phyloP scores from a whole-genome alignment of 228 moss, liverwort and hornwort species.

The Sphagnum fallax region DNA sequence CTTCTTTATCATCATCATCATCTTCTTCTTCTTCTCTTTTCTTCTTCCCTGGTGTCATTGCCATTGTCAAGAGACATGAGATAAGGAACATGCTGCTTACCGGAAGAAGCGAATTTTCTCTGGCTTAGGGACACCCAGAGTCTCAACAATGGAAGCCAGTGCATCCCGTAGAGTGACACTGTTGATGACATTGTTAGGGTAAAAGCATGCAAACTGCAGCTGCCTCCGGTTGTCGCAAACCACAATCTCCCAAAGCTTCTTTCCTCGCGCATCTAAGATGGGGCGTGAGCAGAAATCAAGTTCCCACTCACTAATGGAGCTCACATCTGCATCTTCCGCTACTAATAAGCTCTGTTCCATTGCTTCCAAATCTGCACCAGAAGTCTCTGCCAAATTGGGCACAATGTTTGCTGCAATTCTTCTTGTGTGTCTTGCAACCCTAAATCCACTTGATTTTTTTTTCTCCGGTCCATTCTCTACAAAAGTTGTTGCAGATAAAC shows the following conservation, averaged over 20 bases:
- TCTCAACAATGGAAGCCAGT: slow-evolving; percentile 71
- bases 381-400: slow-evolving; percentile 68
- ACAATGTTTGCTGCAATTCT: slow-evolving; percentile 29
- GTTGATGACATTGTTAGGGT: slow-evolving; percentile 86
- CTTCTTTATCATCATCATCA: background rate
- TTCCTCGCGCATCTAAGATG: slow-evolving; percentile 78
- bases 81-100: slow-evolving; percentile 16
- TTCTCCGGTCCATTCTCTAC: slow-evolving; percentile 19
- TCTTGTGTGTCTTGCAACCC: slow-evolving; percentile 11
- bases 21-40: too few relatives aligned
- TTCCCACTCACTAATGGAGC: slow-evolving; percentile 80
- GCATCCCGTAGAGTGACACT: slow-evolving; percentile 87
- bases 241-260: slow-evolving; percentile 93
- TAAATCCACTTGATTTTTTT: slow-evolving; percentile 1
- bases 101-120: slow-evolving; percentile 92
- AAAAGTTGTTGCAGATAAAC: background rate
- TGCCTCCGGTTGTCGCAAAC: slow-evolving; percentile 83
- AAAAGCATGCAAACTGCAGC: slow-evolving; percentile 82
- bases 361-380: slow-evolving; percentile 64
- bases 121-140: slow-evolving; percentile 80
- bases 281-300: slow-evolving; percentile 93
- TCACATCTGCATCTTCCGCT: slow-evolving; percentile 70
- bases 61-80: too few relatives aligned
- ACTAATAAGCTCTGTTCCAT: slow-evolving; percentile 55
- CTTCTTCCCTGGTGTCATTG: too few relatives aligned